phyloP scores from a whole-genome alignment of 169 alveolate genomes.

The Plasmodium cynomolgi region DNA sequence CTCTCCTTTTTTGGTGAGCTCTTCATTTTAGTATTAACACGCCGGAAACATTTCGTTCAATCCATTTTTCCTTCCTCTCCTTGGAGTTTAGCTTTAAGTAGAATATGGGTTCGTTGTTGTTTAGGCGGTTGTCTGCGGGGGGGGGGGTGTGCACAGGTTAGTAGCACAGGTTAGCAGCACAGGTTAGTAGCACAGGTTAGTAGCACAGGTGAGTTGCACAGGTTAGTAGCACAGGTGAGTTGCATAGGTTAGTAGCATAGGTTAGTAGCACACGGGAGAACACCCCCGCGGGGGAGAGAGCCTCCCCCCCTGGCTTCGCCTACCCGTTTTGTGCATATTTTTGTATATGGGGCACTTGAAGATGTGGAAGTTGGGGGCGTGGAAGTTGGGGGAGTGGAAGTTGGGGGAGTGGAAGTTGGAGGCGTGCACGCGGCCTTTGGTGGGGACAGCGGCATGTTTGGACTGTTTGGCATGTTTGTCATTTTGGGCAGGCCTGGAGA shows the following conservation, averaged over 20 bases:
- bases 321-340: conserved; percentile 63
- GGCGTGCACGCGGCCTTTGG: neutral
- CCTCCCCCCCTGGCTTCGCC: neutral
- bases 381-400: too few relatives aligned
- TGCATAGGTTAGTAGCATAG: neutral
- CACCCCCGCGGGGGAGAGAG: neutral
- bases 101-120: conserved; percentile 51
- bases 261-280: neutral
- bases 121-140: conserved; percentile 21
- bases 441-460: neutral
- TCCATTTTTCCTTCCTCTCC: conserved; percentile 67
- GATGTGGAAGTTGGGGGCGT: conserved; percentile 1
- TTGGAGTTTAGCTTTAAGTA: conserved; percentile 58
- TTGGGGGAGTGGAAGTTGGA: conserved; percentile 11
- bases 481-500: neutral
- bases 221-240: neutral
- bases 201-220: neutral
- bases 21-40: conserved; percentile 43
- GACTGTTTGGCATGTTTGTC: neutral
- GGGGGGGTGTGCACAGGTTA: neutral
- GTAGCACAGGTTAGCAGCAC: neutral
- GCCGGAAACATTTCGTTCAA: conserved; percentile 61
- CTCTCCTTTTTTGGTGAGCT: neutral
- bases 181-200: neutral
- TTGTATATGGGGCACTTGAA: conserved; percentile 71